phyloP scores from a whole-genome alignment of 1,284 basidiomycete genomes.

The Leccinum fuscescens region DNA sequence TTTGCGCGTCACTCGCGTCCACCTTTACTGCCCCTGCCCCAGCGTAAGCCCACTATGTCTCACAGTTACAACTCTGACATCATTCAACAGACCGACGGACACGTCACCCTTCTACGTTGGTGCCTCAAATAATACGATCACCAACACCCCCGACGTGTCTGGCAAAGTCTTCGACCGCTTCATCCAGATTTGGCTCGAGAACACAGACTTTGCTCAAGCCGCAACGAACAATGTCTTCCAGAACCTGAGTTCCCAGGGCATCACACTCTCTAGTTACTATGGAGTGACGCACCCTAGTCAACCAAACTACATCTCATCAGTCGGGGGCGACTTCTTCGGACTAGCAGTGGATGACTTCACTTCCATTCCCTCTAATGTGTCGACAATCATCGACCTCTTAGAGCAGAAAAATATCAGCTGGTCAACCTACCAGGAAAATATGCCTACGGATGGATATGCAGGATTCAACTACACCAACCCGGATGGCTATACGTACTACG shows the following conservation, averaged over 20 bases:
- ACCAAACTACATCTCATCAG: conserved; percentile 57
- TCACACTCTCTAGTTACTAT: conserved; percentile 52
- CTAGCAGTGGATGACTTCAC: conserved; percentile 47
- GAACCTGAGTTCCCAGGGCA: conserved; percentile 49
- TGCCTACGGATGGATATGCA: conserved; percentile 55
- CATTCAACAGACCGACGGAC: conserved; percentile 25
- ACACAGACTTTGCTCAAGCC: conserved; percentile 48
- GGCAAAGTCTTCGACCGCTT: conserved; percentile 57
- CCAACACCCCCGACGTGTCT: conserved; percentile 26
- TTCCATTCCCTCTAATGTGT: conserved; percentile 41
- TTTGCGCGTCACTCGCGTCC: conserved; percentile 27
- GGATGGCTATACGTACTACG: conserved; percentile 48
- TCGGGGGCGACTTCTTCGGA: conserved; percentile 64
- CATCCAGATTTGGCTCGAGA: conserved; percentile 58
- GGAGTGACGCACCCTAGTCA: conserved; percentile 64
- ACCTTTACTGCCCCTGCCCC: conserved; percentile 32
- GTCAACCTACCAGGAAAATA: conserved; percentile 59
- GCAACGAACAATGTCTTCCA: conserved; percentile 44
- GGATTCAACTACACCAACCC: conserved; percentile 48
- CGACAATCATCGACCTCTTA: conserved; percentile 62
- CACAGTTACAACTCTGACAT: background rate
- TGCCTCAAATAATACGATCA: conserved; percentile 27
- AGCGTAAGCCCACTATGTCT: conserved; percentile 17
- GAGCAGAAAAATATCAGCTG: conserved; percentile 58
- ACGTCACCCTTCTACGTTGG: conserved; percentile 30